A percentile compares a stretch with the other conserved stretches of the same genome.
phyloP scores from a whole-genome alignment of 2,329 filamentous ascomycete genomes.

The Monosporascus ibericus region DNA sequence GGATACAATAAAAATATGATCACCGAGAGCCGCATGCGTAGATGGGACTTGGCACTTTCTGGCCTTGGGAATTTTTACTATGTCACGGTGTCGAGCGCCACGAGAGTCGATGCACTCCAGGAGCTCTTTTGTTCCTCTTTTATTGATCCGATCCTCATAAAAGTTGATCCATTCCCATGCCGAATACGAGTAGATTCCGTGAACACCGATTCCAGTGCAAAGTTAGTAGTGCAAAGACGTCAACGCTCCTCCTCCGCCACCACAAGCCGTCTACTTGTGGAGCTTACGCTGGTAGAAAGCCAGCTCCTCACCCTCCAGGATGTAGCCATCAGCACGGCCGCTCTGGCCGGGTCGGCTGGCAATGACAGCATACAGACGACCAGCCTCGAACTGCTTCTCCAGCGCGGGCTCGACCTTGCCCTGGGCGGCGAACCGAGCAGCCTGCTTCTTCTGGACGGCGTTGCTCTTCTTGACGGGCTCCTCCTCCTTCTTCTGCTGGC shows the following conservation, averaged over 20 bases:
- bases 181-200: conserved; percentile 28
- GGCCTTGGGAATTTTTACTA: too few relatives aligned
- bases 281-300: conserved; percentile 99
- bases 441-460: conserved; percentile 93
- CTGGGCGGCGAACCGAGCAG: conserved; percentile 68
- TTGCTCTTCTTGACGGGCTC: conserved; percentile 90
- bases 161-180: conserved; percentile 27
- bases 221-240: conserved; percentile 17
- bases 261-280: conserved; percentile 71
- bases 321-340: conserved; percentile 93
- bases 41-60: too few relatives aligned
- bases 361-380: conserved; percentile 91
- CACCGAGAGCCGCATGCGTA: too few relatives aligned
- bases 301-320: conserved; percentile 98
- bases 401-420: conserved; percentile 92
- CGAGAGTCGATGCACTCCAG: not conserved
- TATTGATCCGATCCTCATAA: conserved; percentile 28
- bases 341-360: conserved; percentile 93
- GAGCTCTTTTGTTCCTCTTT: conserved; percentile 23
- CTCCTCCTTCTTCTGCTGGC: conserved; percentile 74
- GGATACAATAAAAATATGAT: too few relatives aligned
- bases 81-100: too few relatives aligned
- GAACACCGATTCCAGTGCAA: conserved; percentile 29
- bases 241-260: conserved; percentile 14
- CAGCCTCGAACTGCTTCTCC: conserved; percentile 99